phyloP scores from a whole-genome alignment of 2,329 filamentous ascomycete species.

The Geosmithia morbida region DNA sequence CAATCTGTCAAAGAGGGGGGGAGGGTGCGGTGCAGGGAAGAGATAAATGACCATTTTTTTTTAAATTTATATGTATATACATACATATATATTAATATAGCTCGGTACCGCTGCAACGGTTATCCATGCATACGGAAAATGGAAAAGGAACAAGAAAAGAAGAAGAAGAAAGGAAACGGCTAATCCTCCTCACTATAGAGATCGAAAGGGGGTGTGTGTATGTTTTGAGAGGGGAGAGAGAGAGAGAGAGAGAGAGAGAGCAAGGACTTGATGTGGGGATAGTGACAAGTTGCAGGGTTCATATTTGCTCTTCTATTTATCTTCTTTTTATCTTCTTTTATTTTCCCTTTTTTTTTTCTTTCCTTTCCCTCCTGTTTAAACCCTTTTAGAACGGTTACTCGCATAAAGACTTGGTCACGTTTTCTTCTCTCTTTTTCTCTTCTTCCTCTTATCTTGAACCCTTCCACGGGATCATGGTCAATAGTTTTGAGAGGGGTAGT shows the following conservation, averaged over 20 bases:
- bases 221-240: too few relatives aligned
- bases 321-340: too few relatives aligned
- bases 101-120: background rate
- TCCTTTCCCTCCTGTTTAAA: background rate
- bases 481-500: too few relatives aligned
- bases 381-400: background rate
- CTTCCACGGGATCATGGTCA: too few relatives aligned
- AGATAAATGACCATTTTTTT: too few relatives aligned
- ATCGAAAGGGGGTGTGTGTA: background rate
- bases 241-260: too few relatives aligned
- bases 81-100: too few relatives aligned
- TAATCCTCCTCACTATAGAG: background rate
- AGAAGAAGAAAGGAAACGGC: background rate
- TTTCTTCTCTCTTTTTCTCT: background rate
- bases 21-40: too few relatives aligned
- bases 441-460: too few relatives aligned
- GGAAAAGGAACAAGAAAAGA: background rate
- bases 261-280: too few relatives aligned
- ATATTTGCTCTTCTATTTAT: background rate
- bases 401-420: conserved; percentile 3
- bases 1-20: too few relatives aligned
- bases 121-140: background rate
- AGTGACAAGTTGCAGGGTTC: background rate
- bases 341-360: background rate
- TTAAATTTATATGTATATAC: too few relatives aligned